phyloP scores from a whole-genome alignment of 495 filamentous ascomycete genomes.

The Aspergillus cristatus region DNA sequence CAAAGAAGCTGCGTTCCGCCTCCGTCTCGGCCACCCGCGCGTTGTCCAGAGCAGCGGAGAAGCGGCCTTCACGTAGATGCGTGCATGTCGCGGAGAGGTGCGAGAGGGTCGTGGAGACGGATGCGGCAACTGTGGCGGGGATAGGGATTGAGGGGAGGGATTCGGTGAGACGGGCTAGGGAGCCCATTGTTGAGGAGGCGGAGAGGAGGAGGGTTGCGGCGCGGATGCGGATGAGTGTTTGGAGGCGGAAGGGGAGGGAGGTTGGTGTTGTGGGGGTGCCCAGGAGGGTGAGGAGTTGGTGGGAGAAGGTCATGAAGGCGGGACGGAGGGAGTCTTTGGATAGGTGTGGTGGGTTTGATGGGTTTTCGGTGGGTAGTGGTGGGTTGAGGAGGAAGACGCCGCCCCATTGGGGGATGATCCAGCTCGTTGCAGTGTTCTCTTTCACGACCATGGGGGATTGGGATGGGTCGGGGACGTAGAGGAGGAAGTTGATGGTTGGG shows the following conservation, averaged over 20 bases:
- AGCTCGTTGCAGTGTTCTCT: slow-evolving; percentile 69
- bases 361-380: slow-evolving; percentile 19
- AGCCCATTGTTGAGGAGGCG: slow-evolving; percentile 89
- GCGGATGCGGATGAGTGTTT: slow-evolving; percentile 72
- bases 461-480: slow-evolving; percentile 62
- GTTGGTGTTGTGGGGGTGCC: slow-evolving; percentile 74
- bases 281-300: slow-evolving; percentile 82
- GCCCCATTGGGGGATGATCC: slow-evolving; percentile 96
- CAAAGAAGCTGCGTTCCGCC: slow-evolving; percentile 93
- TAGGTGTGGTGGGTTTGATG: slow-evolving; percentile 33
- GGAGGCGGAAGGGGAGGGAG: slow-evolving; percentile 74
- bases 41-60: slow-evolving; percentile 61
- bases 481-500: slow-evolving; percentile 89
- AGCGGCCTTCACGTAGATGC: slow-evolving; percentile 55
- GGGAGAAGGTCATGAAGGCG: slow-evolving; percentile 80
- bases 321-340: slow-evolving; percentile 57
- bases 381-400: slow-evolving; percentile 76
- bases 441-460: slow-evolving; percentile 58
- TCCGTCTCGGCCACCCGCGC: slow-evolving; percentile 78
- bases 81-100: slow-evolving; percentile 71
- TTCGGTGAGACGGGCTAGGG: slow-evolving; percentile 73
- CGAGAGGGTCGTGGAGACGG: slow-evolving; percentile 67
- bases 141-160: slow-evolving; percentile 87
- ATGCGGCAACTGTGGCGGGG: slow-evolving; percentile 73
- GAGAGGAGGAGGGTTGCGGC: slow-evolving; percentile 81